Percentiles rank a stretch among this genome's conserved stretches.
Conservation (phyloP, 306 rosid genomes). For the Dryas octopetala region DNA sequence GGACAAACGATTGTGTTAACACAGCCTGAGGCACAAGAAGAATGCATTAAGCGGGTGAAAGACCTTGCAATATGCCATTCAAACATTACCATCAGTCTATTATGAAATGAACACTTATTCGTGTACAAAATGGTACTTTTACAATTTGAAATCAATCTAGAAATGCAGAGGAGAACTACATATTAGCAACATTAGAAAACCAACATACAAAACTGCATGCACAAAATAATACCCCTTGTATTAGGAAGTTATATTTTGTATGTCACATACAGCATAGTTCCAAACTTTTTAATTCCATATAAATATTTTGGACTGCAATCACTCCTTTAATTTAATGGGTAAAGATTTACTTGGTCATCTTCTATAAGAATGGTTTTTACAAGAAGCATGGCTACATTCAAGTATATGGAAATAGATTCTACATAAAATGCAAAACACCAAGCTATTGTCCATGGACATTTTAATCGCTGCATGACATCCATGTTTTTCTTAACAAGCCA, state of each 20-base stretch:
- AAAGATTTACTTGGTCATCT: neutral
- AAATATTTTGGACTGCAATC: neutral
- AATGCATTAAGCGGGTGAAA: constrained; percentile 25
- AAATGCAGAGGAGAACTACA: neutral
- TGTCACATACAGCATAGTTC: too few species aligned
- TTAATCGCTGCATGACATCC: neutral
- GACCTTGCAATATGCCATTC: constrained; percentile 7
- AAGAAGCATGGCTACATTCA: neutral
- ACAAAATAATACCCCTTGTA: neutral
- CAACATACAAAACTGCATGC: neutral
- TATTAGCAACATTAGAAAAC: neutral
- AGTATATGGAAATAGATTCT: neutral
- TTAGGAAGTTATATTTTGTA: too few species aligned
- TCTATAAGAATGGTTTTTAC: neutral
- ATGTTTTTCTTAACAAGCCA: neutral
- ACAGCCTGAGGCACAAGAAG: constrained; percentile 55
- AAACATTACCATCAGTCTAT: neutral
- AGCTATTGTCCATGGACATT: neutral
- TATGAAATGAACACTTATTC: neutral
- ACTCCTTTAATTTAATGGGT: neutral
- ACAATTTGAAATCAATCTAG: neutral
- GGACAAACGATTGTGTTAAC: constrained; percentile 51
- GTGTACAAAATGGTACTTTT: neutral
- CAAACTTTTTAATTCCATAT: too few species aligned
- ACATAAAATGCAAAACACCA: neutral